Base-by-base conservation (phyloP, 768 basidiomycete species). In the Termitomyces sp. region DNA sequence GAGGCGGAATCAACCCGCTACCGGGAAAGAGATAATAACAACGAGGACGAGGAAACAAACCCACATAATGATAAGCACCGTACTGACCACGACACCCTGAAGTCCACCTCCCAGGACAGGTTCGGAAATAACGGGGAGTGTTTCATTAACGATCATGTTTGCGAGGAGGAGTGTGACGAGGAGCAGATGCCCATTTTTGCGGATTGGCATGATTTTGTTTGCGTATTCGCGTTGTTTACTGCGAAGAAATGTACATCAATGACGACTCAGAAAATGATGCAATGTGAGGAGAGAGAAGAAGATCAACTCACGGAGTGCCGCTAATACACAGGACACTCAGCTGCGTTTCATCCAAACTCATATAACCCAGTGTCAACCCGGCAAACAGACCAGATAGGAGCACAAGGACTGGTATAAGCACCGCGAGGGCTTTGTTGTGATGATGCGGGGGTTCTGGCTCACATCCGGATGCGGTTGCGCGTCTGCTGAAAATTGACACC, bases 101-200 rank as follows among this genome's bases (percentile, higher is more conserved):
- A 85, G 72, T 14, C 90, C 90, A 15, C 90, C 90, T 24, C 90
- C 90, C 2, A 96, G 77, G 37, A 93, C 75, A 3, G 82, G 81
- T 65, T 90, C 88, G 11, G 87, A 78, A 56, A 95, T 90, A 59
- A 94, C 79, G 35, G 93, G 93, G 5, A 93, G 81, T 0, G 88
- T 78, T 71, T 93, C 92, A 67, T 94, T 94, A 63, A 88, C 87
- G 54, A 94, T 90, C 93, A 95, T 94, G 70, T 95, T 94, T 34
- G 88, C 85, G 30, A 94, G 72, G 10, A 93, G 79, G 38, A 92
- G 82, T 0, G 90, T 91, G 54, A 91, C 89, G 55, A 93, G 81
- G 10, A 93, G 76, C 30, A 91, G 73, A 66, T 93, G 90, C 2
- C 90, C 89, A 61, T 93, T 86, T 73, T 84, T 76, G 54, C 92